Conservation (phyloP, 305 asterid species). For the Rubia peregrina region DNA sequence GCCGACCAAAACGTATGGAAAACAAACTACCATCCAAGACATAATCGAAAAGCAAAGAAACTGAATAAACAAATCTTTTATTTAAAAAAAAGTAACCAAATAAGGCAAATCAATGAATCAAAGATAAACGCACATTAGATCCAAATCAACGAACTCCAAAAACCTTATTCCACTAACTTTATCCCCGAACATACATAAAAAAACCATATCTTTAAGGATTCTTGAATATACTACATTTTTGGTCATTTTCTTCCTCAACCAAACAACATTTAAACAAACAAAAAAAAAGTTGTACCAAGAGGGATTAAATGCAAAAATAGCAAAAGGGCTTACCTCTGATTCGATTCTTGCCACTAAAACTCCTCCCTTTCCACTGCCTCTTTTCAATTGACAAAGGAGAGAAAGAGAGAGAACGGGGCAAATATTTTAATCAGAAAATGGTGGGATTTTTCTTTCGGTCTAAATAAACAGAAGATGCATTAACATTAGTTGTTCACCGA, state of each 20-base stretch:
- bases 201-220: slow-evolving; percentile 16
- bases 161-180: slow-evolving; percentile 15
- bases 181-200: slow-evolving; percentile 3
- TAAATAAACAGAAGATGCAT: slow-evolving; percentile 3
- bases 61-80: no score
- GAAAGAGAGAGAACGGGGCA: slow-evolving; percentile 32
- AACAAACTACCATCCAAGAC: background rate
- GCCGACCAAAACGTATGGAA: background rate
- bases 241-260: slow-evolving; percentile 3
- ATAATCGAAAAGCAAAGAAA: background rate
- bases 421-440: slow-evolving; percentile 21
- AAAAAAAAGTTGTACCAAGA: background rate
- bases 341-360: slow-evolving; percentile 28
- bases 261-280: background rate
- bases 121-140: no score
- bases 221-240: slow-evolving; percentile 20
- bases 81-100: background rate
- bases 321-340: slow-evolving; percentile 33
- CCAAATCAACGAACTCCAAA: slow-evolving; percentile 30
- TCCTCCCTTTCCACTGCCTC: slow-evolving; percentile 6
- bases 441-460: slow-evolving; percentile 15
- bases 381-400: slow-evolving; percentile 42
- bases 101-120: background rate
- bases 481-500: slow-evolving; percentile 7
- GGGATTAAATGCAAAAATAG: background rate